Evolutionary conservation across 2,329 filamentous ascomycete genomes (phyloP), one percentile per base, ranked within the genome.

Genomic region (Curvularia spicifera): DNA sequence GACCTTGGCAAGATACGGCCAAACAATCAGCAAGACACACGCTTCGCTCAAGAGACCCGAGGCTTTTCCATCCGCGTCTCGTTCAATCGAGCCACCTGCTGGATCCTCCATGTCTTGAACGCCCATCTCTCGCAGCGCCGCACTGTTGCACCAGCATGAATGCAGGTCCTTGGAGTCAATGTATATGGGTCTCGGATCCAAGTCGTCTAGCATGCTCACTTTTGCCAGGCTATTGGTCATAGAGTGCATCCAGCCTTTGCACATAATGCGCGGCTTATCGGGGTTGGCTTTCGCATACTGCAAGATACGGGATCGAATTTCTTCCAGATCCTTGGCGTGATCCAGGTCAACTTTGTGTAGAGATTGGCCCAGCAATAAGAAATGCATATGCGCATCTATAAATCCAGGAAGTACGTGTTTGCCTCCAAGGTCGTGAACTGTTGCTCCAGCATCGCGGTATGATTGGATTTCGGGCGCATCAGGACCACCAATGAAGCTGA

Each of bases 111-210:
- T 80, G 12, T 75, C 69, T 40, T 80, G 74, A 1, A 84, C 75
- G 1, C 78, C 81, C 62, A 86, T 77, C 61, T 85, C 84, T 40
- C 73, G 64, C 22, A 86, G 70, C 0, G 82, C 84, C 0, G 82
- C 78, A 20, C 77, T 81, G 69, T 82, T 86, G 69, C 81, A 83
- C 84, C 84, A 87, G 0, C 81, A 80, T 2, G 81, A 83, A 68
- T 86, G 84, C 57, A 86, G 67, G 60, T 86, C 84, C 68, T 85
- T 85, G 4, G 83, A 81, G 59, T 86, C 83, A 58, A 87, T 80
- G 63, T 82, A 82, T 50, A 87, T 82, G 0, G 84, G 83, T 35
- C 83, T 74, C 1, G 79, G 73, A 55, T 83, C 81, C 18, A 83
- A 65, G 65, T 82, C 80, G 65, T 86, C 84, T 7, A 87, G 71